A percentile compares a stretch with the other conserved stretches of the same genome.
Conservation (phyloP, 108 stramenopile species). For the Conticribra guillardii region DNA sequence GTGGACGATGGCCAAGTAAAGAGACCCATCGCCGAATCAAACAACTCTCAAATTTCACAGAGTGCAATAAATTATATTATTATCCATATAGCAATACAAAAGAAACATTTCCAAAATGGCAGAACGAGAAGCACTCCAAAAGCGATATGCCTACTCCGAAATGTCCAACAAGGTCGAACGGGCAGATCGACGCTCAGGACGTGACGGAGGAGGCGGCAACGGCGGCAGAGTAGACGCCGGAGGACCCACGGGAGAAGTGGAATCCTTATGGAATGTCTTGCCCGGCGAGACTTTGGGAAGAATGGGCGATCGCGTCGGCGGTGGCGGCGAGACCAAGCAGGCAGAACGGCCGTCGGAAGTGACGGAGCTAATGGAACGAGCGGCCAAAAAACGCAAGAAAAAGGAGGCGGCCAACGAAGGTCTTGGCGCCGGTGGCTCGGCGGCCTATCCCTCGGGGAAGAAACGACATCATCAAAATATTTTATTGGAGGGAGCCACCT, state of each 20-base stretch:
- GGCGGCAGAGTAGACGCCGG: conserved; percentile 42
- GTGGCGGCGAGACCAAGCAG: conserved; percentile 19
- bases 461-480: conserved; percentile 54
- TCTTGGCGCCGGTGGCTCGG: conserved; percentile 4
- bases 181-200: conserved; percentile 74
- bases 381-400: conserved; percentile 51
- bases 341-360: conserved; percentile 51
- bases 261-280: conserved; percentile 78
- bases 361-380: conserved; percentile 59
- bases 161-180: conserved; percentile 97
- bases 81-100: background rate
- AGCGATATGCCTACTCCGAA: conserved; percentile 92
- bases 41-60: too few relatives aligned
- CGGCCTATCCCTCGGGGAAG: conserved; percentile 6
- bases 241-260: conserved; percentile 96
- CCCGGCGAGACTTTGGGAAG: conserved; percentile 63
- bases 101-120: conserved; percentile 66
- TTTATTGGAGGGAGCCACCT: conserved; percentile 31
- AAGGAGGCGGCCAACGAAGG: too few relatives aligned
- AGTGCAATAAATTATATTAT: too few relatives aligned
- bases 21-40: too few relatives aligned
- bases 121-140: conserved; percentile 86
- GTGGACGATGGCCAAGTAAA: too few relatives aligned
- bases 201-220: too few relatives aligned
- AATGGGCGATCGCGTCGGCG: conserved; percentile 79